phyloP scores from a whole-genome alignment of 371 early-diverging fungal species.

The Mucor saturninus region DNA sequence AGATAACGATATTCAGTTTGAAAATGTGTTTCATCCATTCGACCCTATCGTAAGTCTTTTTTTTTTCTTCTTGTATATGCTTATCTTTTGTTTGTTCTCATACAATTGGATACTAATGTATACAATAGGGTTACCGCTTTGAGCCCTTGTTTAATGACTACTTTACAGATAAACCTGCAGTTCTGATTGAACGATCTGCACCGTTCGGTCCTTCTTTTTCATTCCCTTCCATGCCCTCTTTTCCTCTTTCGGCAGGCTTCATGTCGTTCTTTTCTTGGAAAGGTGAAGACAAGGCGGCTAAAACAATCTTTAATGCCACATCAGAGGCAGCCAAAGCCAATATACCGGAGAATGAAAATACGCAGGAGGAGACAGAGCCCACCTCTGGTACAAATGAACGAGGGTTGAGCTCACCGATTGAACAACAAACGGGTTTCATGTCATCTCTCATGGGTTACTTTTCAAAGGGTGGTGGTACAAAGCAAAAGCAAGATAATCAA shows the following conservation, averaged over 20 bases:
- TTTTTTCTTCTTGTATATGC: neutral
- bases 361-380: neutral
- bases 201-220: slow-evolving; percentile 51
- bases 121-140: slow-evolving; percentile 49
- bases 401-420: neutral
- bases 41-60: slow-evolving; percentile 56
- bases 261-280: slow-evolving; percentile 48
- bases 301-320: slow-evolving; percentile 21
- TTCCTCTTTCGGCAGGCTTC: slow-evolving; percentile 41
- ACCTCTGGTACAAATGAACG: neutral
- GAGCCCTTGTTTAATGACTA: slow-evolving; percentile 53
- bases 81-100: neutral
- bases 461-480: slow-evolving; percentile 25
- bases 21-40: slow-evolving; percentile 71
- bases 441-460: slow-evolving; percentile 36
- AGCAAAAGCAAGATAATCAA: neutral
- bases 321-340: slow-evolving; percentile 16
- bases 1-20: slow-evolving; percentile 55
- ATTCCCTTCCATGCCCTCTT: slow-evolving; percentile 48
- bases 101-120: too few species aligned
- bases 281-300: slow-evolving; percentile 23
- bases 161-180: slow-evolving; percentile 56
- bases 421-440: slow-evolving; percentile 21
- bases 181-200: slow-evolving; percentile 45
- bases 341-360: slow-evolving; percentile 1